Evolutionary conservation across 164 flowering plant genomes (phyloP), one percentile per base, ranked within the genome.

Genomic region (Stephania japonica): DNA sequence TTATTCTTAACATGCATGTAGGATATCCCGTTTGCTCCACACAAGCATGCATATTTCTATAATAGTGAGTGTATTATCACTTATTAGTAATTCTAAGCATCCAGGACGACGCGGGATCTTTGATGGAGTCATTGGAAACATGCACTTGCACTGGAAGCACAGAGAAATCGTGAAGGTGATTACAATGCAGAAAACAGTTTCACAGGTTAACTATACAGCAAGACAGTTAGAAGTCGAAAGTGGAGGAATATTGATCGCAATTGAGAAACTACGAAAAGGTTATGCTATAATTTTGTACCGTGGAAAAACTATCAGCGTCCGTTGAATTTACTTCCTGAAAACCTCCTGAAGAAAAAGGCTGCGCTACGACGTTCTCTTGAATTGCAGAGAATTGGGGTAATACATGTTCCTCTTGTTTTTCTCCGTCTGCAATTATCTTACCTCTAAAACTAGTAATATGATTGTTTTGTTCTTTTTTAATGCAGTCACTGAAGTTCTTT

Each of bases 121-220:
- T 89, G 91, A 87, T 84, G 97, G 99, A 78, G 91, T 91, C 19
- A 84, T 94, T 32, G 97, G 87, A 83, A 91, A 91, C 67, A 62
- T 95, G 50, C 92, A 88, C 83, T 96, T 90, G 80, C 97, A 93
- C 78, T 95, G 99, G 99, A 93, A 95, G 82, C 89, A 91, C 81
- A 87, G 93, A 79, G 99, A 95, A 86, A 77, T 95, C 18, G 93
- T 84, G 26, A 91, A 89, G 81, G 93, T 95, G 75, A 81, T 93
- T 63, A 86, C 96, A 27, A 88, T 85, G 97, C 98, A 93, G 86
- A 84, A 72, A 82, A 32, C 44, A 13, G 77, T 76, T 74, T 75
- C 82, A 10, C 84, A 86, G 80, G 83, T 88, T 68, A 41, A 81
- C 38, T 59, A 80, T 53, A 91, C 97, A 65, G 96, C 96, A 47